Evolutionary conservation across 345 rosid genomes (phyloP), one percentile per base, ranked within the genome.

Genomic region (Melaleuca quinquenervia): DNA sequence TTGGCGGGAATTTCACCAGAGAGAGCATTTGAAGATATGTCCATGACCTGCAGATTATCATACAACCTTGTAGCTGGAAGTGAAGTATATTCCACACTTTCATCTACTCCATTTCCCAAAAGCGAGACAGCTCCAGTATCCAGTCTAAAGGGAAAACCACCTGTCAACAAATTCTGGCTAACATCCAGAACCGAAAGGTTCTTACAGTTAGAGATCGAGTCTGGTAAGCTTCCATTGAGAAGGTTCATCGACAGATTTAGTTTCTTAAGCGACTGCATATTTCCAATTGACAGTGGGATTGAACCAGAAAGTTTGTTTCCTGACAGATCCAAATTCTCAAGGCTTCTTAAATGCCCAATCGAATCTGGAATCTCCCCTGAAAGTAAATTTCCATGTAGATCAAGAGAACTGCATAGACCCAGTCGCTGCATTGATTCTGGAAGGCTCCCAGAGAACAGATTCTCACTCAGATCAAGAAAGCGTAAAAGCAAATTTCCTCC

Each of bases 301-400:
- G 82, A 82, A 48, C 94, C 96, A 29, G 95, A 91, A 75, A 95
- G 92, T 60, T 86, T 86, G 87, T 97, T 97, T 50, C 88, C 87
- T 5, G 99, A 97, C 90, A 97, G 96, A 94, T 95, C 98, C 84
- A 97, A 87, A 87, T 88, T 94, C 80, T 93, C 95, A 1, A 96
- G 95, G 84, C 84, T 88, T 75, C 78, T 84, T 87, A 97, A 51
- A 36, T 94, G 92, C 20, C 98, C 96, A 86, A 97, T 91, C 98
- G 98, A 97, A 74, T 83, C 87, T 12, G 98, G 98, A 87, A 96
- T 85, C 48, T 89, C 90, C 50, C 98, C 98, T 14, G 88, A 12
- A 5, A 97, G 91, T 8, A 89, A 90, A 88, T 97, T 97, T 13
- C 94, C 93, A 10, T 88, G 78, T 82, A 97, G 44, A 50, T 94